Evolutionary conservation across 2,329 filamentous ascomycete genomes (phyloP).

Genomic region (Mycosphaerella sp.): DNA sequence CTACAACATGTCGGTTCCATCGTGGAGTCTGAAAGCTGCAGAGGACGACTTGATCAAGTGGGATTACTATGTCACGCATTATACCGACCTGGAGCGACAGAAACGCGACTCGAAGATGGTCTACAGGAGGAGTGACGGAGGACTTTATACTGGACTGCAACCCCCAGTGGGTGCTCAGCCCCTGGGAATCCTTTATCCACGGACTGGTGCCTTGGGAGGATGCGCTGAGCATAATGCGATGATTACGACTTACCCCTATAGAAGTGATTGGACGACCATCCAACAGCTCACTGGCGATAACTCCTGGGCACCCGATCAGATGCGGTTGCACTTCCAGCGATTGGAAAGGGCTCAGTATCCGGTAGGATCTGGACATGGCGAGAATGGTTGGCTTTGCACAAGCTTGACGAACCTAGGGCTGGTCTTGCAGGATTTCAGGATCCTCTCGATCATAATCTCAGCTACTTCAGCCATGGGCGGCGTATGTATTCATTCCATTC

Average conservation of each 20-base stretch:
- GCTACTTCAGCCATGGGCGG: conserved; percentile 50
- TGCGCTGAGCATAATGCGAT: conserved; percentile 56
- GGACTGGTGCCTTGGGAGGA: conserved; percentile 47
- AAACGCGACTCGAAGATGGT: conserved; percentile 53
- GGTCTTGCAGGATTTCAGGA: conserved; percentile 48
- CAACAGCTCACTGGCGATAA: conserved; percentile 54
- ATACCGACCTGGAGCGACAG: conserved; percentile 31
- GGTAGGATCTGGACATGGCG: conserved; percentile 48
- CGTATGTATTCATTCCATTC: conserved; percentile 46
- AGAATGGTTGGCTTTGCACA: conserved; percentile 52
- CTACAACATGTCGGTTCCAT: conserved; percentile 46
- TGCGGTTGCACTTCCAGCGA: conserved; percentile 52
- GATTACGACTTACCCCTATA: conserved; percentile 53
- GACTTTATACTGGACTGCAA: conserved; percentile 46
- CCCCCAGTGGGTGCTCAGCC: conserved; percentile 49
- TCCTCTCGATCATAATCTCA: conserved; percentile 49
- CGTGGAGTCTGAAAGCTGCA: conserved; percentile 49
- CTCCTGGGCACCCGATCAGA: conserved; percentile 53
- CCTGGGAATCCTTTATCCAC: conserved; percentile 54
- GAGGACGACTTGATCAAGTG: conserved; percentile 53
- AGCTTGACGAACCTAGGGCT: conserved; percentile 48
- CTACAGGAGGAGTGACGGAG: conserved; percentile 44
- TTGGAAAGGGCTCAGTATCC: conserved; percentile 52
- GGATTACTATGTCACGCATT: conserved; percentile 62
- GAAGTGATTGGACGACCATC: conserved; percentile 56